phyloP scores from a whole-genome alignment of 306 rosid genomes.

The Datisca glomerata region DNA sequence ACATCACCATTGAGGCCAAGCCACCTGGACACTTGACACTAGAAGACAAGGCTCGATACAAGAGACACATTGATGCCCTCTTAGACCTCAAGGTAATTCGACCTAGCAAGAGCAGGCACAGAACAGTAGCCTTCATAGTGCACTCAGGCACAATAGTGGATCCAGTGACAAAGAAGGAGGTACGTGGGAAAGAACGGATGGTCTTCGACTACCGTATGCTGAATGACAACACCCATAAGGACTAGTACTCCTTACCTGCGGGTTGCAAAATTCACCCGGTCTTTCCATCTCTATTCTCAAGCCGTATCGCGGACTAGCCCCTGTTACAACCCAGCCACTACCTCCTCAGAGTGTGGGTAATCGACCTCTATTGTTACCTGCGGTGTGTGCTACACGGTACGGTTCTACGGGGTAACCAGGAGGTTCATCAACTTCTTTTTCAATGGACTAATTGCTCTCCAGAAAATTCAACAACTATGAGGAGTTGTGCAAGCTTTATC shows the following conservation, averaged over 20 bases:
- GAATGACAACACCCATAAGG: constrained; percentile 1
- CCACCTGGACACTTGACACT: not conserved
- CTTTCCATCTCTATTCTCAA: too few relatives aligned
- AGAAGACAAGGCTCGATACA: not conserved
- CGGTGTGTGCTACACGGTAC: too few relatives aligned
- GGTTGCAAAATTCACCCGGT: too few relatives aligned
- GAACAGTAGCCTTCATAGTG: constrained; percentile 1
- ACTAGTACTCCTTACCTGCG: not conserved
- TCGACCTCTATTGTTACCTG: too few relatives aligned
- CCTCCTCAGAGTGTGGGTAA: too few relatives aligned
- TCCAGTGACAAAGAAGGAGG: not conserved
- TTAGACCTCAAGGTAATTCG: not conserved
- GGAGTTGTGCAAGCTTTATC: too few relatives aligned
- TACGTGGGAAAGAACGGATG: not conserved
- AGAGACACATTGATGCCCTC: not conserved
- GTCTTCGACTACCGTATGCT: not conserved
- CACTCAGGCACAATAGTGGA: not conserved
- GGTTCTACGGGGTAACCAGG: too few relatives aligned
- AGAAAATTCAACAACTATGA: too few relatives aligned
- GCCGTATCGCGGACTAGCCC: too few relatives aligned
- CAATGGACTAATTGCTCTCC: too few relatives aligned
- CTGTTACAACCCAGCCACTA: too few relatives aligned
- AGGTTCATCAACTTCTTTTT: too few relatives aligned
- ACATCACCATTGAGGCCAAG: not conserved
- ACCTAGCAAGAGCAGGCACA: not conserved